A percentile compares a stretch with the other conserved stretches of the same genome.
These are phyloP conservation scores for Lasiodiplodia sp. DNA, from an alignment of 2,329 filamentous ascomycete genomes.

Conservation along the genomic window DNA sequence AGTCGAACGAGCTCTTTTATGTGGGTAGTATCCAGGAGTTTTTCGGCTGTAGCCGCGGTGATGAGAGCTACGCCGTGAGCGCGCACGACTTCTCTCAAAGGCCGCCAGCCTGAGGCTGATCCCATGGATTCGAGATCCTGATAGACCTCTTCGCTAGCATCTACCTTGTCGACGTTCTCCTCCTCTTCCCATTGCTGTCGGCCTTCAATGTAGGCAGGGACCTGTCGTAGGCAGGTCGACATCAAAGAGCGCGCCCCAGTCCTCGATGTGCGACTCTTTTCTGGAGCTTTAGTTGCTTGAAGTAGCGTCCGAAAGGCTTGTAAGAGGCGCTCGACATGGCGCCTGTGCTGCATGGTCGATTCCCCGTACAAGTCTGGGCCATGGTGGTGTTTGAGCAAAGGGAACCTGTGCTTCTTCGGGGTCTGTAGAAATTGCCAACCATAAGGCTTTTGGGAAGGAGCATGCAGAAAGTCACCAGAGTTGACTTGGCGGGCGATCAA, in stretches of 20 bases:
- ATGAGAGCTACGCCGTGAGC: conserved; percentile 50
- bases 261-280: neutral
- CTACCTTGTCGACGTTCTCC: conserved; percentile 41
- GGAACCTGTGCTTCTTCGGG: conserved; percentile 11
- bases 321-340: conserved; percentile 11
- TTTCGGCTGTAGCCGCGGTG: conserved; percentile 46
- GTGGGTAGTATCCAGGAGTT: conserved; percentile 39
- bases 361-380: too few species aligned
- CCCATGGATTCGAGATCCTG: conserved; percentile 47
- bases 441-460: neutral
- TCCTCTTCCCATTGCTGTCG: conserved; percentile 48
- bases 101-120: conserved; percentile 44
- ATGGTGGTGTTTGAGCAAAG: neutral
- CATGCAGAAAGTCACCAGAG: neutral
- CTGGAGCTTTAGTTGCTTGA: conserved; percentile 37
- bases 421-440: conserved; percentile 7
- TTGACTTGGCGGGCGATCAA: conserved; percentile 1
- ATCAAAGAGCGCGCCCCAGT: conserved; percentile 47
- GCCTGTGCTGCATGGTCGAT: neutral
- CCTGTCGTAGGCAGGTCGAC: conserved; percentile 47
- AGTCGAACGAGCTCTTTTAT: conserved; percentile 40
- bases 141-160: conserved; percentile 49
- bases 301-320: conserved; percentile 37
- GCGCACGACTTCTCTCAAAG: conserved; percentile 50
- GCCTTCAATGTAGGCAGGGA: conserved; percentile 51